Evolutionary conservation across 768 basidiomycete genomes (phyloP), one percentile per base, ranked within the genome.

Genomic region (Boletus subcaerulescens): DNA sequence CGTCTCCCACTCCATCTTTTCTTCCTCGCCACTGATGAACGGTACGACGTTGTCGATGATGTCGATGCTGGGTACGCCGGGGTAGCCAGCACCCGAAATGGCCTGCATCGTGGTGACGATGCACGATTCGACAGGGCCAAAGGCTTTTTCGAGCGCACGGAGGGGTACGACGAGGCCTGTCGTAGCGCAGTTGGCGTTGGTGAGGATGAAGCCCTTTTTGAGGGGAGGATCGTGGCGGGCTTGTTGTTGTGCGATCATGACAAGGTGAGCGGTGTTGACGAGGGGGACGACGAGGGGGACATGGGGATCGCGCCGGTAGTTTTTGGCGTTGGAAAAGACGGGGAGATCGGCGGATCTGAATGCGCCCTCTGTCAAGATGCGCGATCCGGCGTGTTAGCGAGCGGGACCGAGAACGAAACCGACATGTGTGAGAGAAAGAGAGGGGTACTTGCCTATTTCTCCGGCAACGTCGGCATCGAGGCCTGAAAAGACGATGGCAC

Each of bases 1-100:
- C 7, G 92, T 88, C 75, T 99, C 97, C 97, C 97, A 99, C 70
- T 99, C 96, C 60, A 98, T 93, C 71, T 98, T 99, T 68, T 98
- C 97, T 64, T 93, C 91, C 67, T 98, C 96, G 46, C 95, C 93
- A 17, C 82, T 73, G 70, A 99, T 98, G 73, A 91, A 86, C 5
- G 97, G 97, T 2, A 99, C 87, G 68, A 99, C 79, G 76, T 98
- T 98, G 75, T 98, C 97, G 60, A 97, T 64, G 70, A 98, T 91
- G 72, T 98, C 97, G 53, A 99, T 78, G 41, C 81, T 79, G 13
- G 93, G 73, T 1, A 98, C 86, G 48, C 96, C 97, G 2, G 97
- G 97, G 75, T 98, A 99, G n/a, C 97, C 97, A 0, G 83, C 95
- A 36, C 97, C 97, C 0, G 92, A 95, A 72, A 98, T 94, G 57